A percentile compares a stretch with the other conserved stretches of the same genome.
Conservation (phyloP, 1,139 yeast species). For the Yamadazyma pseudoaaseri region DNA sequence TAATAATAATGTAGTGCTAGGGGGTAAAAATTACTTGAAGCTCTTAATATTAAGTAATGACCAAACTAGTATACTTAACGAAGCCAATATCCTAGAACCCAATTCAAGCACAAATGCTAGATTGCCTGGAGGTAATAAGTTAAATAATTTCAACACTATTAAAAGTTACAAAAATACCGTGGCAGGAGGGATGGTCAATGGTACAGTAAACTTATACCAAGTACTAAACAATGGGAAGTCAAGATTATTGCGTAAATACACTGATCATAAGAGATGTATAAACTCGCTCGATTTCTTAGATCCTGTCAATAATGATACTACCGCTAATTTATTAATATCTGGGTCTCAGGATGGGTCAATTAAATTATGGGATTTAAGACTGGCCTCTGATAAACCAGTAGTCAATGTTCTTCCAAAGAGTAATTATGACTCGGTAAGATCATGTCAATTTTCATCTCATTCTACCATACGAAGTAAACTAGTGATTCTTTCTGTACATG, state of each 20-base stretch:
- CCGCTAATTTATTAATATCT: conserved; percentile 61
- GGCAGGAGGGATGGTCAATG: conserved; percentile 46
- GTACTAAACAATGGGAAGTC: conserved; percentile 36
- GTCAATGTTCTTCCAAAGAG: conserved; percentile 42
- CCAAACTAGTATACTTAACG: conserved; percentile 36
- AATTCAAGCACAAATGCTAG: conserved; percentile 37
- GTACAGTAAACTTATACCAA: conserved; percentile 33
- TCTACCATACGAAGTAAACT: conserved; percentile 30
- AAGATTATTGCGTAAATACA: conserved; percentile 44
- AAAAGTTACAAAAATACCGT: conserved; percentile 34
- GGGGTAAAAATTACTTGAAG: conserved; percentile 59
- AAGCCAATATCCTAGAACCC: conserved; percentile 48
- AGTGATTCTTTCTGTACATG: conserved; percentile 65
- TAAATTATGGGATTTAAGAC: conserved; percentile 83
- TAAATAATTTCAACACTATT: conserved; percentile 42
- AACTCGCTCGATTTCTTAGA: conserved; percentile 69
- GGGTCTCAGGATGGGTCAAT: conserved; percentile 93
- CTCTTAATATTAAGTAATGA: conserved; percentile 43
- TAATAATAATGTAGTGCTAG: conserved; percentile 49
- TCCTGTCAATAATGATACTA: conserved; percentile 19
- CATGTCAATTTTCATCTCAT: conserved; percentile 61
- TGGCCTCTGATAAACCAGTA: conserved; percentile 44
- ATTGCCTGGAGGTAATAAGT: conserved; percentile 29
- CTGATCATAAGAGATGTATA: conserved; percentile 79
- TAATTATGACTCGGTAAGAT: conserved; percentile 64